These are phyloP conservation scores for Leccinum barrowsii DNA, from an alignment of 768 basidiomycete genomes.

Conservation along the genomic window DNA sequence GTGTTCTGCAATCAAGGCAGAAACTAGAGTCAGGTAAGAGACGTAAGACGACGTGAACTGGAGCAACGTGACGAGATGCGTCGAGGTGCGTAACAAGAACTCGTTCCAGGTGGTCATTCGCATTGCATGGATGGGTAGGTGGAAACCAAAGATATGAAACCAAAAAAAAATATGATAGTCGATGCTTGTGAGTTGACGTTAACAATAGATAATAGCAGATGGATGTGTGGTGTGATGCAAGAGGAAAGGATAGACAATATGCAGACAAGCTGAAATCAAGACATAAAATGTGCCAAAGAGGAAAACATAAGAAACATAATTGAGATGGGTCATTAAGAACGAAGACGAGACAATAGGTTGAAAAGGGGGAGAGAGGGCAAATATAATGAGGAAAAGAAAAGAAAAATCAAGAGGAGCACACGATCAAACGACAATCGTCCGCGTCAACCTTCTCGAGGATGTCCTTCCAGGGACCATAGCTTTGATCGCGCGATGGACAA, in stretches of 20 bases:
- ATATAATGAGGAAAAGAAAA: neutral
- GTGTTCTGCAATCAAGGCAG: slow-evolving; percentile 5
- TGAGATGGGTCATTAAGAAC: slow-evolving; percentile 15
- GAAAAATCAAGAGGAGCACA: neutral
- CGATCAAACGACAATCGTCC: slow-evolving; percentile 28
- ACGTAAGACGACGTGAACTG: neutral
- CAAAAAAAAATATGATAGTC: neutral
- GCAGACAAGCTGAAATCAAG: slow-evolving; percentile 20
- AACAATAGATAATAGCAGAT: slow-evolving; percentile 34
- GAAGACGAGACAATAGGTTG: slow-evolving; percentile 1
- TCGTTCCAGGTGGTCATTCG: slow-evolving; percentile 14
- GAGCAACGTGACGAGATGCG: slow-evolving; percentile 14
- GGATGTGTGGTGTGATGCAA: slow-evolving; percentile 18
- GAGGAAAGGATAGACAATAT: slow-evolving; percentile 21
- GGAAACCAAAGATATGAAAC: neutral
- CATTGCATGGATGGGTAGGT: neutral
- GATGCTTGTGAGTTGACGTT: slow-evolving; percentile 23
- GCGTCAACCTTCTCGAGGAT: slow-evolving; percentile 48
- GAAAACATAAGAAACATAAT: slow-evolving; percentile 17
- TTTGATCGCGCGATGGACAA: slow-evolving; percentile 71
- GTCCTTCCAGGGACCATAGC: slow-evolving; percentile 69
- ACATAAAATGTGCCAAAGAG: slow-evolving; percentile 1
- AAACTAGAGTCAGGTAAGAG: slow-evolving; percentile 7
- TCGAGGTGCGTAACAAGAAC: slow-evolving; percentile 12
- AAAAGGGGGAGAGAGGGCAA: neutral